Evolutionary conservation across 1,284 basidiomycete species (phyloP).

Genomic region (Phlebopus sp.): DNA sequence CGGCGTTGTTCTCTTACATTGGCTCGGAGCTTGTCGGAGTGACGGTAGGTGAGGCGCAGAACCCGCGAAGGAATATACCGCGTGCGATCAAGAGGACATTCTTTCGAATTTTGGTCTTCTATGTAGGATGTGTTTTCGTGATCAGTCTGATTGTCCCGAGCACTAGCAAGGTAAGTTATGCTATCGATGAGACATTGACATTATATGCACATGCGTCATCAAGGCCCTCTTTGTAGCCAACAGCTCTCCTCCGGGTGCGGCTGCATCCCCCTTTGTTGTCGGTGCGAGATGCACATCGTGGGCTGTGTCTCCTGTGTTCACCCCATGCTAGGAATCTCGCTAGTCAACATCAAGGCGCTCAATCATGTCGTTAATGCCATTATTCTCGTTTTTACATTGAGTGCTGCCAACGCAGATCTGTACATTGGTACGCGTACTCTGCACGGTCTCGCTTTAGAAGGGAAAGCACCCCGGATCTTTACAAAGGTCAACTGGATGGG

Average conservation of each 20-base stretch:
- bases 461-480: slow-evolving; percentile 58
- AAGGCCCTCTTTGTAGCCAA: slow-evolving; percentile 55
- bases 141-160: slow-evolving; percentile 61
- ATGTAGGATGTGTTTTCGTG: slow-evolving; percentile 65
- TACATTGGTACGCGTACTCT: slow-evolving; percentile 73
- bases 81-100: slow-evolving; percentile 48
- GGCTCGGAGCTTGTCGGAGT: slow-evolving; percentile 51
- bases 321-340: slow-evolving; percentile 26
- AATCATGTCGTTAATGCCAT: slow-evolving; percentile 62
- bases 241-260: slow-evolving; percentile 58
- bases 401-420: slow-evolving; percentile 70
- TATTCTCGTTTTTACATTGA: slow-evolving; percentile 72
- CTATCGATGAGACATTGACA: neutral
- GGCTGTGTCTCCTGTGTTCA: neutral
- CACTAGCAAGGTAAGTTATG: slow-evolving; percentile 34
- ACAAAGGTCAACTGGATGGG: slow-evolving; percentile 57
- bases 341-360: slow-evolving; percentile 70
- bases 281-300: slow-evolving; percentile 34
- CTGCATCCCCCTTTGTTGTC: slow-evolving; percentile 79
- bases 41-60: slow-evolving; percentile 50
- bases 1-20: slow-evolving; percentile 46
- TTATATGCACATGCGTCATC: neutral
- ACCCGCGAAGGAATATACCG: slow-evolving; percentile 46
- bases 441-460: slow-evolving; percentile 66
- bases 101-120: slow-evolving; percentile 60